Base-by-base conservation (phyloP, 768 basidiomycete genomes). In the Filobasidium wieringae region DNA sequence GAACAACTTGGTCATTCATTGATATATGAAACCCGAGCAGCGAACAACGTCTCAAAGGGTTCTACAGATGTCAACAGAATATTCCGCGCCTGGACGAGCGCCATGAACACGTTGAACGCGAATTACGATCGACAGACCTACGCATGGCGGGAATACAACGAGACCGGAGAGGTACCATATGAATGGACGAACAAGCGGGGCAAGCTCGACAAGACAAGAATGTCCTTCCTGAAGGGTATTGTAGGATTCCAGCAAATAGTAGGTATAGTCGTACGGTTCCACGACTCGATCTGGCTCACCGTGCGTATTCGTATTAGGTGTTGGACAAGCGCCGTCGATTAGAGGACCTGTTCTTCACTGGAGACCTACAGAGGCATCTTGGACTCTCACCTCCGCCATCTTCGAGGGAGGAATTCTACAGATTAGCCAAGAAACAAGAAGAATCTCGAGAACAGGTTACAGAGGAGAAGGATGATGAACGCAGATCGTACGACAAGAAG, bases 21-120 rank as follows among this genome's bases (percentile, higher is more conserved):
- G 50, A 36, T 27, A 29, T 26, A 37, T 29, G 30, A 26, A 31
- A 11, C 26, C 34, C 33, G 39, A 54, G 1, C 67, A 96, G 91
- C 83, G 22, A 96, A 97, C 69, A 92, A 97, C 74, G 88, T 97
- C 27, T 89, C 91, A 0, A 82, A 80, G 52, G 88, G 90, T 1
- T 90, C 91, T 0, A 92, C 82, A 73, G 84, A 82, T 32, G 87
- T 95, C 62, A 76, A 79, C 27, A 84, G 84, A 67, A 90, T 97
- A 36, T 83, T 84, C 24, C 80, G 82, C 51, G 85, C 88, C 2
- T 79, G 97, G 60, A 84, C 86, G 0, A 92, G 92, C 1, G 93
- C 78, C 4, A 78, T 74, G 66, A 77, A 78, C 77, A 64, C 76
- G 9, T 69, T 99, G 69, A 84, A 84, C n/a, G 79, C 86, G 0